Evolutionary conservation across 371 early-diverging fungal species (phyloP).

Genomic region (Mucor circinelloides): DNA sequence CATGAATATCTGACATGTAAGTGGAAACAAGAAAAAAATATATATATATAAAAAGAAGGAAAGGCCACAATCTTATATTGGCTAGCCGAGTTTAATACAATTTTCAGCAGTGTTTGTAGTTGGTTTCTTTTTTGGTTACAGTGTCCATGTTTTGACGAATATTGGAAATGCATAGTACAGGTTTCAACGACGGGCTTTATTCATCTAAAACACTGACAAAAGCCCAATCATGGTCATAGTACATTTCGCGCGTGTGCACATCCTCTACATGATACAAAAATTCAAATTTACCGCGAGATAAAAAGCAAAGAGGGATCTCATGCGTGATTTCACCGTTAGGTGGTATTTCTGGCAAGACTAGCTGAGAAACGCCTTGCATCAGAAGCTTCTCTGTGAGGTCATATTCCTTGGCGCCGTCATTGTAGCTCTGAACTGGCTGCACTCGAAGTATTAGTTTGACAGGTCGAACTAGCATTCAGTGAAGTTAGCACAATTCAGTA

Average conservation of each 20-base stretch:
- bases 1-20: constrained; percentile 8
- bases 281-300: constrained; percentile 66
- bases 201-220: constrained; percentile 30
- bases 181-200: no score
- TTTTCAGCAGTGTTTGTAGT: no score
- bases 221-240: constrained; percentile 66
- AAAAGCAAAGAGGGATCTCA: constrained; percentile 60
- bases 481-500: background rate
- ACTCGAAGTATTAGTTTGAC: constrained; percentile 63
- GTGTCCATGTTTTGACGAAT: no score
- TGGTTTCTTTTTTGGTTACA: no score
- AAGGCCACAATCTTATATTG: background rate
- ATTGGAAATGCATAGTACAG: no score
- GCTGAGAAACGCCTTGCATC: constrained; percentile 65
- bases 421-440: constrained; percentile 70
- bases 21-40: background rate
- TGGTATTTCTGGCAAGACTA: constrained; percentile 61
- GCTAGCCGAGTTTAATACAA: no score
- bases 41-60: background rate
- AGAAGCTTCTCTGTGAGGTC: constrained; percentile 60
- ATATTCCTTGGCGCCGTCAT: constrained; percentile 66
- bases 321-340: constrained; percentile 10
- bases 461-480: constrained; percentile 35
- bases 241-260: constrained; percentile 58
- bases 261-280: constrained; percentile 70